A percentile compares a stretch with the other conserved stretches of the same genome.
phyloP scores from a whole-genome alignment of 495 filamentous ascomycete species.

The Aspergillus carlsbadensis region DNA sequence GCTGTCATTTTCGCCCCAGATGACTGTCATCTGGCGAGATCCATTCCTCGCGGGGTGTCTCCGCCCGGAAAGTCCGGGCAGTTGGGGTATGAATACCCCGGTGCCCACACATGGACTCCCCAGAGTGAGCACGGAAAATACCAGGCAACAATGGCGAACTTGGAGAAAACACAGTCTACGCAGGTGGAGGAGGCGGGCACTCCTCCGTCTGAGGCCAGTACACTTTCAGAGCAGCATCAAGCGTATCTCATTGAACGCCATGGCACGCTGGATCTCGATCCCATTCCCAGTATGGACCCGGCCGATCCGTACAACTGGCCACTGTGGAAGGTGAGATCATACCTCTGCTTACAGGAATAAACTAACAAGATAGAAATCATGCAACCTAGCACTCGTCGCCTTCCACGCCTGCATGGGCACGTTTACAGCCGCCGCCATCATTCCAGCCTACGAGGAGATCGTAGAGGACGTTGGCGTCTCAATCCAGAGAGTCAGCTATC shows the following conservation, averaged over 20 bases:
- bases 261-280: constrained; percentile 53
- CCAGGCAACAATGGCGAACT: not conserved
- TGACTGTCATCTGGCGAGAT: not conserved
- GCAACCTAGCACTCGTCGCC: constrained; percentile 52
- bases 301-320: constrained; percentile 59
- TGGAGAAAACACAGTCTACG: constrained; percentile 16
- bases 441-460: constrained; percentile 51
- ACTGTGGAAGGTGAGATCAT: constrained; percentile 43
- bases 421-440: constrained; percentile 53
- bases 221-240: constrained; percentile 37
- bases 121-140: no score
- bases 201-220: constrained; percentile 11
- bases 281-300: constrained; percentile 46
- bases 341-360: not conserved
- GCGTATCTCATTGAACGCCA: constrained; percentile 50
- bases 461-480: constrained; percentile 44
- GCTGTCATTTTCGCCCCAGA: not conserved
- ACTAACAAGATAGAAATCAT: constrained; percentile 41
- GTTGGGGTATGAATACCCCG: not conserved
- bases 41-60: not conserved
- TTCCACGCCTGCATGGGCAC: constrained; percentile 58
- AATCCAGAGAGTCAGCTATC: constrained; percentile 49
- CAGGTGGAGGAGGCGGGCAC: constrained; percentile 30
- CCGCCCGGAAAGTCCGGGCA: not conserved
- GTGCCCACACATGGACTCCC: not conserved